Base-by-base conservation (phyloP, 257 asterid genomes). In the Petrea volubilis region DNA sequence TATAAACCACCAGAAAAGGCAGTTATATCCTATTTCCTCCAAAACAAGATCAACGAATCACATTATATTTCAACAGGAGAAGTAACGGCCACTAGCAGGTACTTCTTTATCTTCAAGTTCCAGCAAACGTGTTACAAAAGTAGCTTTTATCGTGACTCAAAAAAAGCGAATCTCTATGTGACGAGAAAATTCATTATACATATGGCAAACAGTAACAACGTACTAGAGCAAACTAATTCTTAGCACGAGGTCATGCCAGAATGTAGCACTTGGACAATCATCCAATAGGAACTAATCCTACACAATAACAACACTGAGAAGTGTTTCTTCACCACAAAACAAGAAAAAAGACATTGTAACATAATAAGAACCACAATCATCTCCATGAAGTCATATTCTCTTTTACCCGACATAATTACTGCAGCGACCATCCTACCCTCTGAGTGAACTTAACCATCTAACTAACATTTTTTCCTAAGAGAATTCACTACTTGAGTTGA, bases 41-140 rank as follows among this genome's bases (percentile, higher is more conserved):
- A 20, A 43, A 38, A 56, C 55, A 56, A 67, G 70, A 74, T 60
- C 28, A 70, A 44, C 56, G 24, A 47, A 70, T 66, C 67, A 49
- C 44, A 24, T 51, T 20, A 71, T 59, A 53, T 58, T 43, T 59
- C 67, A 33, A 24, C 28, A 36, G 23, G 1, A 59, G 46, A 53
- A 0, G 2, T 25, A 57, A 40, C 56, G 70, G 13, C 40, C 34
- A 67, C 55, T 10, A 2, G 38, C 57, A 59, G 56, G 49, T 57
- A 40, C 55, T 25, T 56, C 49, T 53, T 56, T 20, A 53, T 60
- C 51, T 40, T 38, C 33, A 34, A 15, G 43, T 59, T 64, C 58
- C 28, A 5, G 52, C 50, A 56, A 53, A 36, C 57, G 64, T 72
- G 36, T 52, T 41, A 67, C n/a, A n/a, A 59, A 12, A 43, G 28